Evolutionary conservation across 768 basidiomycete genomes (phyloP).

Genomic region (Kwoniella europaea): DNA sequence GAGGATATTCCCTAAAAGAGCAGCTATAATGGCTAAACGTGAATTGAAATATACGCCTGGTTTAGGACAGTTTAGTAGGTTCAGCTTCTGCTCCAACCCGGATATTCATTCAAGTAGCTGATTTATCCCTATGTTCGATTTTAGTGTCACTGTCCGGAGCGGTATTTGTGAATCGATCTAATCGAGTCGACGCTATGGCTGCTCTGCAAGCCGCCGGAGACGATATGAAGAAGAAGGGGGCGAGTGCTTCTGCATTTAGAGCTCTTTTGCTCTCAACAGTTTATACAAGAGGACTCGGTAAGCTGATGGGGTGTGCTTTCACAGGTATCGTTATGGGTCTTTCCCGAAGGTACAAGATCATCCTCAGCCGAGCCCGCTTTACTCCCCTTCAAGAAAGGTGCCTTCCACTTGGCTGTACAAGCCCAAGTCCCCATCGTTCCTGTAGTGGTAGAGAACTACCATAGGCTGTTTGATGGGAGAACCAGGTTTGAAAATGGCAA

Average conservation of each 20-base stretch:
- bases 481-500: slow-evolving; percentile 70
- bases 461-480: slow-evolving; percentile 76
- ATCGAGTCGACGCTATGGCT: slow-evolving; percentile 71
- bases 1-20: slow-evolving; percentile 78
- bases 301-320: not conserved
- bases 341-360: slow-evolving; percentile 93
- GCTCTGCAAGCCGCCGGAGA: slow-evolving; percentile 79
- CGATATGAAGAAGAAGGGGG: slow-evolving; percentile 68
- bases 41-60: slow-evolving; percentile 80
- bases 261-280: not conserved
- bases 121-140: not conserved
- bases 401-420: slow-evolving; percentile 93
- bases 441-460: slow-evolving; percentile 92
- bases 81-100: slow-evolving; percentile 58
- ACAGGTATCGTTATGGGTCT: slow-evolving; percentile 84
- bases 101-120: not conserved
- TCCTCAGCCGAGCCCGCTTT: slow-evolving; percentile 69
- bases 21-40: slow-evolving; percentile 91
- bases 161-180: slow-evolving; percentile 87
- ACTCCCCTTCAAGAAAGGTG: slow-evolving; percentile 94
- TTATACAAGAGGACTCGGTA: not conserved
- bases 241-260: slow-evolving; percentile 30
- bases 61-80: slow-evolving; percentile 80
- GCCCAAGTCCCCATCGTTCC: slow-evolving; percentile 86
- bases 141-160: slow-evolving; percentile 79